These are phyloP conservation scores for Protomyces inouyei DNA, from an alignment of 1,139 yeast species.

Conservation along the genomic window DNA sequence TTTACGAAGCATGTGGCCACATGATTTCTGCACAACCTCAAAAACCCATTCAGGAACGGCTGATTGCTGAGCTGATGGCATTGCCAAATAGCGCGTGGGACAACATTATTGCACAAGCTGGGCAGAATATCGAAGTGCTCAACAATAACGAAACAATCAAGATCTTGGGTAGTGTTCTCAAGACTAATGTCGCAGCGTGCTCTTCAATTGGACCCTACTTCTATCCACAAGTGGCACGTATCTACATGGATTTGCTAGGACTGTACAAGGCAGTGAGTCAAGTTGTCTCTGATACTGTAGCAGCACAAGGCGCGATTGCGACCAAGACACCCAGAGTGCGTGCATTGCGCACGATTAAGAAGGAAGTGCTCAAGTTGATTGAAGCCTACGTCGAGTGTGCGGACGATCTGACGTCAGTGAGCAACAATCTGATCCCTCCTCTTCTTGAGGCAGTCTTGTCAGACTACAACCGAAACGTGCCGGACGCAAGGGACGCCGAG, in stretches of 20 bases:
- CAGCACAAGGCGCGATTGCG: conserved; percentile 72
- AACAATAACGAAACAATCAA: conserved; percentile 83
- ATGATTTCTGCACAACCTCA: conserved; percentile 80
- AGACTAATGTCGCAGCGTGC: conserved; percentile 93
- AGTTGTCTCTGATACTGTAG: conserved; percentile 79
- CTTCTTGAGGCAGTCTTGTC: conserved; percentile 79
- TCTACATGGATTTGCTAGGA: conserved; percentile 84
- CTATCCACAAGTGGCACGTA: conserved; percentile 78
- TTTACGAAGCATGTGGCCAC: conserved; percentile 95
- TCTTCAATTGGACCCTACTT: conserved; percentile 88
- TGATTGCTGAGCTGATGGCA: conserved; percentile 75
- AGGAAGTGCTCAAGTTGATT: conserved; percentile 82
- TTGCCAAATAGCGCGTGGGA: conserved; percentile 82
- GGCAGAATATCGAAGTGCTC: conserved; percentile 76
- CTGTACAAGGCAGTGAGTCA: conserved; percentile 83
- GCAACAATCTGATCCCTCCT: conserved; percentile 75
- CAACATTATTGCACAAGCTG: conserved; percentile 82
- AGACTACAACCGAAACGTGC: conserved; percentile 82
- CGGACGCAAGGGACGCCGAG: conserved; percentile 97
- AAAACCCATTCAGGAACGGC: conserved; percentile 60
- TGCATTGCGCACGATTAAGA: conserved; percentile 91
- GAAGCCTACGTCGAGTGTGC: conserved; percentile 88
- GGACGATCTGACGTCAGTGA: conserved; percentile 79
- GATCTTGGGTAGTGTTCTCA: conserved; percentile 85
- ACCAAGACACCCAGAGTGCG: conserved; percentile 94